Evolutionary conservation across 805 yeast genomes (phyloP).

Genomic region (Lipomyces yamanashiensis): DNA sequence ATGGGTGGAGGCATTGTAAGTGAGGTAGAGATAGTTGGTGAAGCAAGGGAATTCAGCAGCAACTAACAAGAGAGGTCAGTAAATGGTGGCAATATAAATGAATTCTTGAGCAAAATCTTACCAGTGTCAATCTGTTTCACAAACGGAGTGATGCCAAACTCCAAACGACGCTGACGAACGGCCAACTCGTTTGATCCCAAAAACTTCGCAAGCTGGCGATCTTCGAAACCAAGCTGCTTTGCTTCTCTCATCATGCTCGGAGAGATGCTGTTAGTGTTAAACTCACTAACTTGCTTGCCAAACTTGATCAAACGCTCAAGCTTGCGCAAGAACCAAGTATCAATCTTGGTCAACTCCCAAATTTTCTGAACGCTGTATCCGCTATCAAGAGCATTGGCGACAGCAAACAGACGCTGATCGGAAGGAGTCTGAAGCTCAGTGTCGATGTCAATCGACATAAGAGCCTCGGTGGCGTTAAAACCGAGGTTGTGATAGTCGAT

Average conservation of each 20-base stretch:
- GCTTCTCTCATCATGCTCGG: conserved; percentile 72
- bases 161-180: conserved; percentile 84
- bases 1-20: conserved; percentile 87
- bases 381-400: conserved; percentile 88
- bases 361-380: conserved; percentile 92
- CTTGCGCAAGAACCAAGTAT: conserved; percentile 94
- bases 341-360: conserved; percentile 88
- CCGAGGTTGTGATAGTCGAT: conserved; percentile 96
- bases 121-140: conserved; percentile 96
- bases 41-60: conserved; percentile 98
- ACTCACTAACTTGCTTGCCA: conserved; percentile 53
- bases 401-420: conserved; percentile 95
- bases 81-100: not conserved
- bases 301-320: conserved; percentile 74
- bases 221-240: conserved; percentile 95
- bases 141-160: conserved; percentile 83
- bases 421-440: conserved; percentile 92
- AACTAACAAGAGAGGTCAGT: conserved; percentile 42
- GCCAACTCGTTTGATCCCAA: conserved; percentile 90
- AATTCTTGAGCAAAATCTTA: not conserved
- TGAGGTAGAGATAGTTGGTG: conserved; percentile 92
- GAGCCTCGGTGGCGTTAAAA: conserved; percentile 77
- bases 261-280: conserved; percentile 57
- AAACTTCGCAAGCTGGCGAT: conserved; percentile 91
- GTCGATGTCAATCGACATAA: conserved; percentile 91